Percentiles rank a stretch among this genome's conserved stretches.
Conservation (phyloP, 345 rosid species). For the Camelina sativa region DNA sequence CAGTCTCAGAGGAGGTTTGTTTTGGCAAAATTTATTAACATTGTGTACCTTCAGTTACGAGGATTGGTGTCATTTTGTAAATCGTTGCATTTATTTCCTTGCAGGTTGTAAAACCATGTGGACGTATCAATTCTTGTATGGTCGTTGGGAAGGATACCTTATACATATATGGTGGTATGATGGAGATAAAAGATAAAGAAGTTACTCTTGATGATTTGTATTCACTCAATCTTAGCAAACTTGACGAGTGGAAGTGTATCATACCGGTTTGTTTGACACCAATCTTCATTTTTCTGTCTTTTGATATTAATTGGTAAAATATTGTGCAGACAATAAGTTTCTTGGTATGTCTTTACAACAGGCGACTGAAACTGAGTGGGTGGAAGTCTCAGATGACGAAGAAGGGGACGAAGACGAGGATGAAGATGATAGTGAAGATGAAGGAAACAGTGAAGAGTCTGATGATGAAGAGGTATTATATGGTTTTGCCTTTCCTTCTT, state of each 20-base stretch:
- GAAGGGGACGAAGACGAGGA: conserved; percentile 82
- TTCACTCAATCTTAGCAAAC: conserved; percentile 95
- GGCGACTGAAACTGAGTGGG: conserved; percentile 96
- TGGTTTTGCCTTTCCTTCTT: conserved; percentile 2
- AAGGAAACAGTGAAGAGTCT: conserved; percentile 60
- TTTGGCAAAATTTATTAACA: not conserved
- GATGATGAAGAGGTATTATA: conserved; percentile 48
- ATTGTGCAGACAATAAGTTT: not conserved
- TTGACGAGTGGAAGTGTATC: conserved; percentile 97
- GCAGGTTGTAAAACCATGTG: conserved; percentile 93
- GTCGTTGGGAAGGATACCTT: conserved; percentile 89
- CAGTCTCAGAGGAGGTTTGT: conserved; percentile 77
- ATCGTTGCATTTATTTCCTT: conserved; percentile 25
- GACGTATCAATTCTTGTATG: conserved; percentile 92
- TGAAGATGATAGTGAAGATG: conserved; percentile 54
- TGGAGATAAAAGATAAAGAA: conserved; percentile 92
- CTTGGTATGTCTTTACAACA: conserved; percentile 38
- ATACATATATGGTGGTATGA: conserved; percentile 96
- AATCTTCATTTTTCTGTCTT: conserved; percentile 10
- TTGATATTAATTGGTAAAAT: not conserved
- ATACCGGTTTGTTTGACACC: conserved; percentile 73
- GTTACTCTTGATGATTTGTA: conserved; percentile 91
- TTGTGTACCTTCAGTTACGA: not conserved
- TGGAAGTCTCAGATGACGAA: conserved; percentile 85
- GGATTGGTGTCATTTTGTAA: conserved; percentile 31